These are phyloP conservation scores for Lepidium africanum DNA, from an alignment of 345 rosid genomes.

Conservation along the genomic window DNA sequence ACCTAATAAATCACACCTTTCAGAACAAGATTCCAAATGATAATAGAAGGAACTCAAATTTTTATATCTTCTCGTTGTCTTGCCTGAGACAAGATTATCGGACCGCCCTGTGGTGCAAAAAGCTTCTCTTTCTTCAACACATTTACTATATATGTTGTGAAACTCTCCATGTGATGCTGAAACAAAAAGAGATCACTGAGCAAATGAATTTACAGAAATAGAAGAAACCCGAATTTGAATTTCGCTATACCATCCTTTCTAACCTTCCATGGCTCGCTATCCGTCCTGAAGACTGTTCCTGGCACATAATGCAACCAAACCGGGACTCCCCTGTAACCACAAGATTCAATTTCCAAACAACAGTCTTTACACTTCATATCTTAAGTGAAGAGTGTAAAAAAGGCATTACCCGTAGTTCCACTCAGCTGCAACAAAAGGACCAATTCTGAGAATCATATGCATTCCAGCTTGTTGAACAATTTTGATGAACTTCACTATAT, in stretches of 20 bases:
- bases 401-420: conserved; percentile 76
- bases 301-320: conserved; percentile 90
- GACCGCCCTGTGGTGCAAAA: conserved; percentile 94
- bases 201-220: background rate
- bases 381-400: background rate
- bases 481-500: conserved; percentile 87
- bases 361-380: too few species aligned
- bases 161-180: conserved; percentile 79
- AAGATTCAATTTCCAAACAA: background rate
- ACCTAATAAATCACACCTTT: conserved; percentile 38
- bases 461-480: conserved; percentile 77
- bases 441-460: conserved; percentile 92
- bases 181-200: background rate
- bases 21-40: background rate
- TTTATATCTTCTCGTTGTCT: conserved; percentile 1
- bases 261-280: conserved; percentile 83
- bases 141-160: conserved; percentile 63
- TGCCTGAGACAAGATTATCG: conserved; percentile 92
- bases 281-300: conserved; percentile 76
- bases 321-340: conserved; percentile 64
- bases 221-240: background rate
- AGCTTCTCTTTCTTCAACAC: conserved; percentile 84
- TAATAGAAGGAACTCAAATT: background rate
- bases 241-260: background rate
- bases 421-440: conserved; percentile 92